phyloP scores from a whole-genome alignment of 2,329 filamentous ascomycete genomes.

The Colletotrichum sp. region DNA sequence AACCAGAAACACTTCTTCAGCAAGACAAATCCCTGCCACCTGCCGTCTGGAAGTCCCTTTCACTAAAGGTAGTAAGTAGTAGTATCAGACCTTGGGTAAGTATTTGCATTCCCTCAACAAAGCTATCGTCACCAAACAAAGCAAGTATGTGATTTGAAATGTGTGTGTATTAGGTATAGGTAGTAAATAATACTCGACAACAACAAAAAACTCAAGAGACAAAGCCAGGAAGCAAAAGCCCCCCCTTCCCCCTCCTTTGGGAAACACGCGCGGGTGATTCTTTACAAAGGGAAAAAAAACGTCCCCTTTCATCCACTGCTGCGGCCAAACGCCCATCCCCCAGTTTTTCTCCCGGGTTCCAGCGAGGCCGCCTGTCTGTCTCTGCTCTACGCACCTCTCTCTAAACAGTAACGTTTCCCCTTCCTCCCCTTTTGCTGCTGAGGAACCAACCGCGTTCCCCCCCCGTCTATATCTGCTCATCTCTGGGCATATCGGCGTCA shows the following conservation, averaged over 20 bases:
- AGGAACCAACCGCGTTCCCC: neutral
- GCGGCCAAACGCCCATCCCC: neutral
- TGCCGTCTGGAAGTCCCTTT: neutral
- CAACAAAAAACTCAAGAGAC: neutral
- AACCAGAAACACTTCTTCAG: neutral
- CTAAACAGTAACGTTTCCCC: neutral
- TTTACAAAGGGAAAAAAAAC: slow-evolving; percentile 5
- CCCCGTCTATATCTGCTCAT: neutral
- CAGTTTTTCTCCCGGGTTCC: slow-evolving; percentile 16
- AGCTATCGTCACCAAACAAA: neutral
- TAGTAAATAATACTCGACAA: neutral
- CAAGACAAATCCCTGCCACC: neutral
- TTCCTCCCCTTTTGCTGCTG: neutral
- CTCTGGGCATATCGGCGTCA: neutral
- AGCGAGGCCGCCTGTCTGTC: neutral
- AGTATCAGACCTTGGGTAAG: neutral
- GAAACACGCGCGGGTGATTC: neutral
- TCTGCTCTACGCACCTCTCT: neutral
- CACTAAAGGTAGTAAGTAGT: neutral
- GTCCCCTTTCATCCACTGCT: slow-evolving; percentile 8
- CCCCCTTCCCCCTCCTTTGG: neutral
- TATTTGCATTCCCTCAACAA: neutral
- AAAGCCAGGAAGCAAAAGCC: neutral
- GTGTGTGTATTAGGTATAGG: neutral
- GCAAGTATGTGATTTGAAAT: neutral